Evolutionary conservation across 164 flowering plant species (phyloP), one percentile per base, ranked within the genome.

Genomic region (Sedum album): DNA sequence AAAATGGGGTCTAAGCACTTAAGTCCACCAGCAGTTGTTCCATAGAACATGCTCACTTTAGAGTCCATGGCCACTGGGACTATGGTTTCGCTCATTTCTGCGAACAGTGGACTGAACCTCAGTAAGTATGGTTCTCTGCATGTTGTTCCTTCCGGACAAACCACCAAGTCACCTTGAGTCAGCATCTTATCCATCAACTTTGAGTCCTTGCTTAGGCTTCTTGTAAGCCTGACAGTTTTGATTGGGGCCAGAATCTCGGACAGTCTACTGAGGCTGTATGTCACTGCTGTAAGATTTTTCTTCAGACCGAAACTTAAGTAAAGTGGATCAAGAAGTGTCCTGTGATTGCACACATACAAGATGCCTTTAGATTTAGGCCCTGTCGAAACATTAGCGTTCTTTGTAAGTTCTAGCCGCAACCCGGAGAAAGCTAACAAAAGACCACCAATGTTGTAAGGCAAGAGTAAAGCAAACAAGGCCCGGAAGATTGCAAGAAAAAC

Each of bases 401-500:
- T 23, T 60, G 30, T 60, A 26, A 31, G 30, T 60, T 25, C 15
- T 0, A 60, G 31, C 5, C 25, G 21, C 18, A 60, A 5, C 1
- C 64, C 64, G 17, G 31, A 21, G 31, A 60, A 60, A 31, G 30
- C 33, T 60, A 26, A 26, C 25, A 60, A 60, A 60, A 10, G 17
- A 23, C 30, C 30, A 61, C 80, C 73, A 0, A 86, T 2, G 11
- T 73, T 75, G 79, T 75, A 83, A 4, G 96, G 95, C 5, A 93
- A 72, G 65, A 69, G 65, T n/a, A 79, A 73, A 6, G 90, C 96
- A 0, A 84, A 55, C 2, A 63, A n/a, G 55, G 86, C 8, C 71
- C 96, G 76, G 61, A 82, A 78, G 21, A 90, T 76, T 51, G 93
- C 75, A 0, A 90, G 76, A 6, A 73, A 15, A 13, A 88, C 35